Conservation (phyloP, 306 rosid species). For the Cucurbita moschata region DNA sequence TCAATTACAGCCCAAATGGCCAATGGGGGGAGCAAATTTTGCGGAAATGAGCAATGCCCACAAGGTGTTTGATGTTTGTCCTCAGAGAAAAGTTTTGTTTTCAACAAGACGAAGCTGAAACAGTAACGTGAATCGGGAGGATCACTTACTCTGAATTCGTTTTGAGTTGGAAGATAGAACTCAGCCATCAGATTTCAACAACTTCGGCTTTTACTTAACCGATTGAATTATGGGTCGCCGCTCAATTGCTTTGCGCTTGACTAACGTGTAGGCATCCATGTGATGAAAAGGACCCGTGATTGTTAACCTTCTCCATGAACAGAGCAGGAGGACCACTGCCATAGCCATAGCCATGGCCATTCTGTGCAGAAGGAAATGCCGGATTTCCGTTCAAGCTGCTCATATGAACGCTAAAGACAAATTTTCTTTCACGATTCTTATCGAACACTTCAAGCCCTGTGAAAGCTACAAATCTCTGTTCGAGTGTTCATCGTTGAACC, state of each 20-base stretch:
- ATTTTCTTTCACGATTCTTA: not conserved
- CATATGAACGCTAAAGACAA: not conserved
- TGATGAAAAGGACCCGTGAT: slow-evolving; percentile 9
- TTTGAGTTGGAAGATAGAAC: slow-evolving; percentile 6
- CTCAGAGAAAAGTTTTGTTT: not conserved
- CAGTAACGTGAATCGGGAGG: not conserved
- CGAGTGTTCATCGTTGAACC: not conserved
- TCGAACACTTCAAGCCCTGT: not conserved
- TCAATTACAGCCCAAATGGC: too few relatives aligned
- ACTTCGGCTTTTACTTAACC: not conserved
- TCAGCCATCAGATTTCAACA: slow-evolving; percentile 6
- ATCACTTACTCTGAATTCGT: not conserved
- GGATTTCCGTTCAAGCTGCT: not conserved
- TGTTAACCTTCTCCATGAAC: not conserved
- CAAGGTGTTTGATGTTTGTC: not conserved
- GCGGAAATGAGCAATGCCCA: not conserved
- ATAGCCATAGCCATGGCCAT: not conserved
- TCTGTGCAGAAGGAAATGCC: not conserved
- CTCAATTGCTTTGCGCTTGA: not conserved
- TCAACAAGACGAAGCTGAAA: not conserved
- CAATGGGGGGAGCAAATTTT: not conserved
- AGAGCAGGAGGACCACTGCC: not conserved
- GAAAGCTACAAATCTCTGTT: not conserved
- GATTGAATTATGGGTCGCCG: slow-evolving; percentile 2
- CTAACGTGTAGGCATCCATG: slow-evolving; percentile 4